Evolutionary conservation across 2,329 filamentous ascomycete species (phyloP).

Genomic region (Xenoacremonium recifei): DNA sequence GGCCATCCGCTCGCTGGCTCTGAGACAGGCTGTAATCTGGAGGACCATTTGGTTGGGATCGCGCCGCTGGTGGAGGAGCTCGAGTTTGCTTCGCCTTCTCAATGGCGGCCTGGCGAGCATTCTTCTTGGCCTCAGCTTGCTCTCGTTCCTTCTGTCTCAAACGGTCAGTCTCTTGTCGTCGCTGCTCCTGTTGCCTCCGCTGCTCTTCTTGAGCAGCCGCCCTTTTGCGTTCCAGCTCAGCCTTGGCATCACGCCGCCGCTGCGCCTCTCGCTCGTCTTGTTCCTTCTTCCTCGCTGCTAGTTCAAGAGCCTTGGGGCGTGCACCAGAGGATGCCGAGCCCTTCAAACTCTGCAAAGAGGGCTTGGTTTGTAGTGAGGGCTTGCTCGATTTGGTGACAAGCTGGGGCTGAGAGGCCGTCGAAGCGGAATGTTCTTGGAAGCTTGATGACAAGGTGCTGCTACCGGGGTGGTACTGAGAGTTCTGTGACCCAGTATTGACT

Average conservation of each 20-base stretch:
- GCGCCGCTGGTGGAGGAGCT: constrained; percentile 59
- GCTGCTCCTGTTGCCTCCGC: constrained; percentile 55
- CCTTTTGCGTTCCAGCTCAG: constrained; percentile 76
- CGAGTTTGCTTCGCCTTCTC: constrained; percentile 65
- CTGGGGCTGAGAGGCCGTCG: constrained; percentile 35
- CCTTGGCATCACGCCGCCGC: constrained; percentile 77
- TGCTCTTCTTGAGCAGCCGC: constrained; percentile 66
- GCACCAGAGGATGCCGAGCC: constrained; percentile 51
- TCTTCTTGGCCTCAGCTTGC: constrained; percentile 64
- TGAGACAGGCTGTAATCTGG: constrained; percentile 42
- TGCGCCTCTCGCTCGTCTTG: constrained; percentile 79
- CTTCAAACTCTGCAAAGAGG: constrained; percentile 61
- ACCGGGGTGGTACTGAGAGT: constrained; percentile 58
- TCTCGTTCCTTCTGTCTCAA: constrained; percentile 62
- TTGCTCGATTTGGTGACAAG: constrained; percentile 66
- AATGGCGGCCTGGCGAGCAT: constrained; percentile 59
- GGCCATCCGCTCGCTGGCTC: constrained; percentile 30
- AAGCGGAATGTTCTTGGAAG: constrained; percentile 45
- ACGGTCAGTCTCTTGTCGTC: constrained; percentile 60
- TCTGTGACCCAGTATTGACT: constrained; percentile 65
- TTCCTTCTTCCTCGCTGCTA: constrained; percentile 79
- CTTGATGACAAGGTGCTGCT: constrained; percentile 57
- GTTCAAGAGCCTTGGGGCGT: constrained; percentile 69
- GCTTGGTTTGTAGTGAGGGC: constrained; percentile 59
- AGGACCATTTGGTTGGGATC: constrained; percentile 53